Base-by-base conservation (phyloP, 768 basidiomycete genomes). In the Scleroderma bovista region DNA sequence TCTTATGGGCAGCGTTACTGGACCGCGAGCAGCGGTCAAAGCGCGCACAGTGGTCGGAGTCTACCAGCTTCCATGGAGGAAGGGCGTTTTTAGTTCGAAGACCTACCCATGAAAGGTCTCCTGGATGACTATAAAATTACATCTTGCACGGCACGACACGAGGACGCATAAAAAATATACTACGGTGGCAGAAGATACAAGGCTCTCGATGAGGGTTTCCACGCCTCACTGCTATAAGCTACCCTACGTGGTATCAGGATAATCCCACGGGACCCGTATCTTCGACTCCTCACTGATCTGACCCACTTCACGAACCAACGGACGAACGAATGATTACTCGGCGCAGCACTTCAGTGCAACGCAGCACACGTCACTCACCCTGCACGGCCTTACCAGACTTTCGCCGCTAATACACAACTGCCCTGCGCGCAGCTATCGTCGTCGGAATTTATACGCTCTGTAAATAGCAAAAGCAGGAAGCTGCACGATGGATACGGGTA, bases 1-100 rank as follows among this genome's bases (percentile, higher is more conserved):
- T 49, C 54, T 17, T 50, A 44, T 11, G 52, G 58, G 17, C 51
- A 44, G 9, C 53, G 52, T 15, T 54, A 58, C 22, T 57, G 51
- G 29, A 57, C 53, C 15, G 51, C 63, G 6, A 59, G 51, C 11
- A 50, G 40, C 7, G 24, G 50, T 6, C 46, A 53, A 11, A 57
- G 53, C 43, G 41, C 23, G 26, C 16, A n/a, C 15, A 43, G 41
- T 22, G 24, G 24, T 6, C 24, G 17, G 13, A 43, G 13, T 29
- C 26, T 26, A 11, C 48, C 58, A 31, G 22, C 51, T 8, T 50
- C 40, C 46, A 22, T 17, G 29, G 50, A 52, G 1, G 50, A 53
- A n/a, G 22, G 23, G 24, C 6, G 12, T 36, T 6, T 29, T 29
- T 24, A 19, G 4, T 43, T n/a, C 17, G 16, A n/a, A 24, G 22